Evolutionary conservation across 1,284 basidiomycete species (phyloP), one percentile per base, ranked within the genome.

Genomic region (Inonotus hispidus): DNA sequence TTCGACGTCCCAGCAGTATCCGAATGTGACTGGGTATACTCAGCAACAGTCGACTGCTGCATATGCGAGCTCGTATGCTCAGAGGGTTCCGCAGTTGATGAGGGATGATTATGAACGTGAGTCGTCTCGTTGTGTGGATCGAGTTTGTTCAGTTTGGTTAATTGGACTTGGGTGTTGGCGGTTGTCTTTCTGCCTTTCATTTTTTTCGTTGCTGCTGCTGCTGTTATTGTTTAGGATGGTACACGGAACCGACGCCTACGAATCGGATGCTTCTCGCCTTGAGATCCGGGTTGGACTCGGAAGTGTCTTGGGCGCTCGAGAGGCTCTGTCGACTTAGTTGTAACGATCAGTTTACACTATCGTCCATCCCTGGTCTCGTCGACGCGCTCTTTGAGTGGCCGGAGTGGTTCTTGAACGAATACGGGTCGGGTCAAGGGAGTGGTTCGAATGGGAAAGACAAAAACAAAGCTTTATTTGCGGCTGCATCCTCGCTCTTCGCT

Each of bases 181-280:
- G 19, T 14, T 29, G 37, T 43, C 53, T 53, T 21, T 56, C 52
- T 25, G 3, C 47, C 21, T 23, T 45, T 62, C 19, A 13, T 21
- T 5, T 56, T 53, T 39, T 38, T 50, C 32, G 21, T 11, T 21
- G 10, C 41, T 13, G 52, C 64, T 32, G n/a, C n/a, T n/a, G 32
- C 32, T 52, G 29, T 56, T 56, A 50, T 25, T n/a, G n/a, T n/a
- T n/a, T 66, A 93, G 91, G 87, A 68, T 92, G 88, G 87, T 92
- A 91, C 67, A 88, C 87, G 10, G 88, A 92, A 69, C 74, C 78
- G 1, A 77, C 81, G 2, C 77, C 86, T 0, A 86, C 77, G 69
- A 94, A 94, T 69, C 81, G 93, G 53, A 92, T 94, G 85, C 75
- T 89, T 3, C 81, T 95, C 11, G 84, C 92, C 2, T 74, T 95